Base-by-base conservation (phyloP, 495 filamentous ascomycete genomes). In the Gamarada debralockiae region DNA sequence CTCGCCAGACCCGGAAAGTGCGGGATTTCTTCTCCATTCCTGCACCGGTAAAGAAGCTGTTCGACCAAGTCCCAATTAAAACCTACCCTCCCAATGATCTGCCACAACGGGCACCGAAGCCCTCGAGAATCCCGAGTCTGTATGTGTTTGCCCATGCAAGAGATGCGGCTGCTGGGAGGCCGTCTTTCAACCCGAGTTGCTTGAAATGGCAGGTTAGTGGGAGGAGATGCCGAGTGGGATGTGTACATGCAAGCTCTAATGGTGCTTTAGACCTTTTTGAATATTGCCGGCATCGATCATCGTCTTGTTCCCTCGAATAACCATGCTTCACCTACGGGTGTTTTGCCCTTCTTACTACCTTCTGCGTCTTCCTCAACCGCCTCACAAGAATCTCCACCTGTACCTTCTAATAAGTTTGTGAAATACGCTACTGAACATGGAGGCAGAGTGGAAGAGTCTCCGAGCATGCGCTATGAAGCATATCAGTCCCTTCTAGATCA, bases 171-270 rank as follows among this genome's bases (percentile, higher is more conserved):
- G 59, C 62, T 27, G 86, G 84, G 12, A 67, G 73, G 21, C 89
- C 90, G 18, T 92, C 87, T 44, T 96, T 88, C 72, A 97, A 97
- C 70, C 93, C 93, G 3, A 81, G 80, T 58, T 98, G 93, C 75
- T 75, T 98, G 56, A 96, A 92, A 71, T 97, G 90, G 91, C 93
- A 97, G 86, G 92, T 91, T 62, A 43, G 83, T 75, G 4, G 42
- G 23, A 27, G 1, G 33, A 33, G 34, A 34, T 20, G 36, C 33
- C 23, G 48, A 13, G n/a, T 18, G 18, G 34, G 39, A 44, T 42
- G 38, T 37, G 24, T 38, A 18, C 29, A 15, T 29, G 27, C 10
- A 29, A n/a, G n/a, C n/a, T 39, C 42, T 51, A 21, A 51, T 40
- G 13, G 9, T 48, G 15, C 51, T n/a, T 17, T 48, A 97, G 91